A percentile compares a stretch with the other conserved stretches of the same genome.
These are phyloP conservation scores for Trichoderma oligosporum DNA, from an alignment of 2,329 filamentous ascomycete genomes.

Conservation along the genomic window DNA sequence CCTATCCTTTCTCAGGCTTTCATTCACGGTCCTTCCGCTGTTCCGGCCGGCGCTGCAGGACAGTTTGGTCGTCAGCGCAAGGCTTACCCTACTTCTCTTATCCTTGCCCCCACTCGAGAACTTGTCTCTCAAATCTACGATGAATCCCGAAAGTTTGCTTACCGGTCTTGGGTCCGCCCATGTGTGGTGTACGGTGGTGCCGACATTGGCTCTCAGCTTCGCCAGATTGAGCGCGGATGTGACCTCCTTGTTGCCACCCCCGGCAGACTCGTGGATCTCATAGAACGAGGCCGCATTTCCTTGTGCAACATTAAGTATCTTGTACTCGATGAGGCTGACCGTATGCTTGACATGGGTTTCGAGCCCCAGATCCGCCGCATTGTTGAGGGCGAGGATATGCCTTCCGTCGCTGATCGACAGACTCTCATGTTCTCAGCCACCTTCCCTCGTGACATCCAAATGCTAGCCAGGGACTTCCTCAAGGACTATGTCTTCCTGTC, in stretches of 20 bases:
- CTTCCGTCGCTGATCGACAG: conserved; percentile 74
- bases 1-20: conserved; percentile 98
- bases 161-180: conserved; percentile 97
- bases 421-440: conserved; percentile 99
- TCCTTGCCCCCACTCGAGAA: conserved; percentile 95
- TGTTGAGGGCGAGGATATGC: conserved; percentile 98
- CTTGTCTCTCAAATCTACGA: conserved; percentile 98
- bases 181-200: conserved; percentile 99
- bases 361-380: conserved; percentile 99
- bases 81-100: conserved; percentile 93
- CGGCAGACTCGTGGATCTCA: conserved; percentile 93
- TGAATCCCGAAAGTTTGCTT: conserved; percentile 95
- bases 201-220: conserved; percentile 96
- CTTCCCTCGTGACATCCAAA: conserved; percentile 98
- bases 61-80: conserved; percentile 93
- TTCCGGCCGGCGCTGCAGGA: conserved; percentile 60
- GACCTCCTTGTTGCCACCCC: conserved; percentile 96
- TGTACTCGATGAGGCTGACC: conserved; percentile 97
- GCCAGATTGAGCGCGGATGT: conserved; percentile 95
- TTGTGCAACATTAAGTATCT: conserved; percentile 99
- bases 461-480: conserved; percentile 96
- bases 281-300: conserved; percentile 97
- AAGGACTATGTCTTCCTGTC: conserved; percentile 99
- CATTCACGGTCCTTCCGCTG: conserved; percentile 74
- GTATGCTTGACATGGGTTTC: conserved; percentile 99